A percentile compares a stretch with the other conserved stretches of the same genome.
Conservation (phyloP, 345 rosid species). For the Salix exigua region DNA sequence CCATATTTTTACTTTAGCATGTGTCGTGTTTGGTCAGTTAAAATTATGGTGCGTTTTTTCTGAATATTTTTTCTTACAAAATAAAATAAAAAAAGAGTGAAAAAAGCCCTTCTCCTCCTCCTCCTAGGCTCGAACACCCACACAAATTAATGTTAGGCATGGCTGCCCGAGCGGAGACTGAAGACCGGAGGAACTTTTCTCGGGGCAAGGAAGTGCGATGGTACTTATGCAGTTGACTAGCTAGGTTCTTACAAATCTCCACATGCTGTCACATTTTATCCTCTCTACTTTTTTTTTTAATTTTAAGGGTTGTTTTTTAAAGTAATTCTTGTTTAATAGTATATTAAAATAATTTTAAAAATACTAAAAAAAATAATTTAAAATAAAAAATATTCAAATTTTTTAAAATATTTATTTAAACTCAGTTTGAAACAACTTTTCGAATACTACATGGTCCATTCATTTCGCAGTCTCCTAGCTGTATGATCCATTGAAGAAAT, state of each 20-base stretch:
- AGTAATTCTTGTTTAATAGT: too few relatives aligned
- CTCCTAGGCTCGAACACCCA: neutral
- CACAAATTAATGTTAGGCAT: neutral
- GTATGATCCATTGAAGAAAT: conserved; percentile 13
- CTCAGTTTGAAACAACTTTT: neutral
- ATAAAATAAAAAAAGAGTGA: too few relatives aligned
- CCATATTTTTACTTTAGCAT: conserved; percentile 6
- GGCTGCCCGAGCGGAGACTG: conserved; percentile 4
- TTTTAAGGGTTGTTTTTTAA: too few relatives aligned
- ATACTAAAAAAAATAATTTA: too few relatives aligned
- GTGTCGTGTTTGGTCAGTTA: conserved; percentile 32
- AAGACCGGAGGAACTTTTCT: conserved; percentile 7
- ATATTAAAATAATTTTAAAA: too few relatives aligned
- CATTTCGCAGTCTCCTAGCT: neutral
- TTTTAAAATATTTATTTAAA: too few relatives aligned
- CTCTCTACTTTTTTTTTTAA: neutral
- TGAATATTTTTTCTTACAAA: too few relatives aligned
- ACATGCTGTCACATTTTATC: conserved; percentile 46
- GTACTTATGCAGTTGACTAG: conserved; percentile 39
- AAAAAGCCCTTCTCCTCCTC: neutral
- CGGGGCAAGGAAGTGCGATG: conserved; percentile 17
- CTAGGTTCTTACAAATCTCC: conserved; percentile 52
- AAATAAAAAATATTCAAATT: too few relatives aligned
- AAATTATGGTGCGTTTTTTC: neutral
- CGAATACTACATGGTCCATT: neutral